A percentile compares a stretch with the other conserved stretches of the same genome.
Evolutionary conservation across 805 yeast genomes (phyloP).

Genomic region (Candida quercuum): DNA sequence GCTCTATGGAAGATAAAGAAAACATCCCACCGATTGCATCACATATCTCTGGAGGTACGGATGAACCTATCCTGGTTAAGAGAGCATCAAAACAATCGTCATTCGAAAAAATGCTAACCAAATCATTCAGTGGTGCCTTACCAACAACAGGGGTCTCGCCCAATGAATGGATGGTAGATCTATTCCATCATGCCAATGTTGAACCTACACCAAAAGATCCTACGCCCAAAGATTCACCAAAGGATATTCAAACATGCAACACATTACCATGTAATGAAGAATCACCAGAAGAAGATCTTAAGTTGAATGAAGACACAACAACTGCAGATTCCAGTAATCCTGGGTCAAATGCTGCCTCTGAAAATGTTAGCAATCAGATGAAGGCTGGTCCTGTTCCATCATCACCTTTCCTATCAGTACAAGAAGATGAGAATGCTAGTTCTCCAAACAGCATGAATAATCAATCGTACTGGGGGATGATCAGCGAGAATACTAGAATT

Average conservation of each 20-base stretch:
- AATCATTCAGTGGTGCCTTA: constrained; percentile 29
- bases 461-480: constrained; percentile 4
- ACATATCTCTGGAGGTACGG: no score
- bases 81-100: constrained; percentile 25
- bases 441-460: constrained; percentile 12
- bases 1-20: constrained; percentile 27
- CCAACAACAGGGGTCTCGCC: constrained; percentile 17
- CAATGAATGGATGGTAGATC: constrained; percentile 23
- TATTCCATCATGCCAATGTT: constrained; percentile 9
- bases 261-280: constrained; percentile 26
- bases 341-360: no score
- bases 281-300: constrained; percentile 17
- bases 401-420: constrained; percentile 12
- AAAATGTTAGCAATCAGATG: no score
- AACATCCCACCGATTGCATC: constrained; percentile 30
- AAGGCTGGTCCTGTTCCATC: constrained; percentile 17
- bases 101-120: constrained; percentile 33
- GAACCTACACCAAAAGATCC: constrained; percentile 24
- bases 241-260: constrained; percentile 25
- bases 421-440: constrained; percentile 9
- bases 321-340: constrained; percentile 1
- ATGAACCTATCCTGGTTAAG: no score
- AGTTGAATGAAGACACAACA: no score
- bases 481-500: constrained; percentile 9
- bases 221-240: constrained; percentile 22